A percentile compares a stretch with the other conserved stretches of the same genome.
Conservation (phyloP, 2,329 filamentous ascomycete genomes). For the Coleophoma crateriformis region DNA sequence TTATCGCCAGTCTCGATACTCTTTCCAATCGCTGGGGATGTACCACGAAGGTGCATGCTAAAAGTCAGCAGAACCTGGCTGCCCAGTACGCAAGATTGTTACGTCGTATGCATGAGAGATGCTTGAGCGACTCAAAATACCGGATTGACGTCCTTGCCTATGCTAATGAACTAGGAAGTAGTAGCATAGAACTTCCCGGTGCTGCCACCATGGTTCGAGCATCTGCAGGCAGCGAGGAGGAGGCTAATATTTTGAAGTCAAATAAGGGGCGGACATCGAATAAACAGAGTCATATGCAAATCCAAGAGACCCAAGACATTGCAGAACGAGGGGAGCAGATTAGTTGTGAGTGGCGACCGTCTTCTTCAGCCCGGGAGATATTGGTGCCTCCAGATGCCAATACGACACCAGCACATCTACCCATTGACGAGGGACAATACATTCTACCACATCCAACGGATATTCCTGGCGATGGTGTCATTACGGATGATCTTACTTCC, state of each 20-base stretch:
- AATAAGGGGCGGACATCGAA: background rate
- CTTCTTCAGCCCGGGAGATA: background rate
- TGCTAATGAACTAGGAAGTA: conserved; percentile 3
- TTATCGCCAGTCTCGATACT: conserved; percentile 17
- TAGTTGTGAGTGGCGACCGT: background rate
- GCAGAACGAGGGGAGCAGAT: background rate
- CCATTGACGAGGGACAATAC: background rate
- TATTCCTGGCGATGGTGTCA: background rate
- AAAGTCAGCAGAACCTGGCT: conserved; percentile 7
- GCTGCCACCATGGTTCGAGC: background rate
- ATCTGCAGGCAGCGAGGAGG: background rate
- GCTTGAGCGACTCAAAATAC: conserved; percentile 3
- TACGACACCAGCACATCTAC: background rate
- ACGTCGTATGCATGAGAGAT: conserved; percentile 6
- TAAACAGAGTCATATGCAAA: background rate
- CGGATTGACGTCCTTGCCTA: conserved; percentile 8
- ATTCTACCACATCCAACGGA: background rate
- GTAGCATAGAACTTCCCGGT: background rate
- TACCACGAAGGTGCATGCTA: conserved; percentile 1
- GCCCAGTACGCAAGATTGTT: conserved; percentile 12
- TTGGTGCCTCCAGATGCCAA: background rate
- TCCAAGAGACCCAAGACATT: background rate
- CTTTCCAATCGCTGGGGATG: conserved; percentile 18
- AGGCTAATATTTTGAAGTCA: background rate
- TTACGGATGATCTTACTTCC: conserved; percentile 12